These are phyloP conservation scores for Cryphonectria naterciae DNA, from an alignment of 2,329 filamentous ascomycete species.

Conservation along the genomic window DNA sequence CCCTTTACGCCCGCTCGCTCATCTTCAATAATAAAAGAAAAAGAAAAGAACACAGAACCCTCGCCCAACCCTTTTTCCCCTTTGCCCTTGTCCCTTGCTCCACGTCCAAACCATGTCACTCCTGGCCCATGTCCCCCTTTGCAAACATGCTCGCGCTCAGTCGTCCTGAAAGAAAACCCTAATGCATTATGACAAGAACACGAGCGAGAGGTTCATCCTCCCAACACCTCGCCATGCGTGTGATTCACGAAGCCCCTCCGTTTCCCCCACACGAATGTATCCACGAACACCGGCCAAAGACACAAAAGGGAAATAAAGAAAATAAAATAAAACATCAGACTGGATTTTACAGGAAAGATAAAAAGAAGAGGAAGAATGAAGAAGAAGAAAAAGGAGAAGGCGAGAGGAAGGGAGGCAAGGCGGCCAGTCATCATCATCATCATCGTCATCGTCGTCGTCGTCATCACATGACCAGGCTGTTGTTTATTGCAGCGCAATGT, in stretches of 20 bases:
- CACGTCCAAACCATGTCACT: neutral
- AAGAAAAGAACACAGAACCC: neutral
- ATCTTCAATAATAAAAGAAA: neutral
- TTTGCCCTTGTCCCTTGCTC: neutral
- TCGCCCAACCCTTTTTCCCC: neutral
- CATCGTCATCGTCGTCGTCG: too few relatives aligned
- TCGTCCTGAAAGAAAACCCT: neutral
- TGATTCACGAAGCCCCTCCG: constrained; percentile 1
- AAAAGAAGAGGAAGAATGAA: neutral
- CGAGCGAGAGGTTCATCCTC: constrained; percentile 18
- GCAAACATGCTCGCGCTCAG: neutral
- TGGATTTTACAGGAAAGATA: neutral
- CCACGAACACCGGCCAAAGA: constrained; percentile 13
- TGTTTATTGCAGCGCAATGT: constrained; percentile 36
- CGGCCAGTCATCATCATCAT: neutral
- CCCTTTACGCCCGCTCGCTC: neutral
- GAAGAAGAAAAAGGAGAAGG: neutral
- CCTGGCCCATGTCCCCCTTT: neutral
- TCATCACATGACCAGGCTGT: neutral
- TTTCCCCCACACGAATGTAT: too few relatives aligned
- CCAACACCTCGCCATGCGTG: constrained; percentile 28
- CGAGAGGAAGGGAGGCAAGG: neutral
- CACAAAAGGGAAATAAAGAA: constrained; percentile 25
- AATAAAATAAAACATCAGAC: constrained; percentile 7
- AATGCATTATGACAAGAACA: constrained; percentile 21